Evolutionary conservation across 805 yeast genomes (phyloP), one percentile per base, ranked within the genome.

Genomic region (Candida boleticola): DNA sequence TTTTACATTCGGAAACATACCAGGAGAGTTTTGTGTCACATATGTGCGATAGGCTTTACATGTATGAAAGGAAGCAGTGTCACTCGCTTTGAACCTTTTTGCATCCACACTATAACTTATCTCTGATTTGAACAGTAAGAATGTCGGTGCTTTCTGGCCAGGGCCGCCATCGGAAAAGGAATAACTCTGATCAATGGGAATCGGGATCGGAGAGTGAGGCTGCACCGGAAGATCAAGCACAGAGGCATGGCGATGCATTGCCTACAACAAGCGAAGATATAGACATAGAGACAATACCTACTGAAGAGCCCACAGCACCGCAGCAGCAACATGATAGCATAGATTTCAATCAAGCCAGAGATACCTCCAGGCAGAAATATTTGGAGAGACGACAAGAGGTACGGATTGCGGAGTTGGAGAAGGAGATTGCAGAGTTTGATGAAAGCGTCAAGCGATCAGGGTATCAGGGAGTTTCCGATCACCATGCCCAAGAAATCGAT

Each of bases 361-460:
- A 48, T 26, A 22, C 36, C 3, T 60, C 63, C 10, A 41, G 61
- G 23, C 48, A 43, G 29, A 42, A 52, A n/a, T 58, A 58, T 38
- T 45, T 58, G 10, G 32, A 50, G 30, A 50, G 53, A 19, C 38
- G 64, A 31, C 56, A 58, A 34, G 43, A 45, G 16, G 32, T 45
- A 23, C 57, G 58, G 33, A 29, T 58, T 4, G 29, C 36, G 13
- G 55, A 57, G 36, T 39, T 57, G 10, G 46, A 49, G n/a, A 14
- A 34, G 13, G 51, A 58, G 37, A 37, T 60, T 2, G 36, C 39
- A 3, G 44, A 39, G 9, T 48, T 27, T 29, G 36, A 43, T 38
- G 39, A 29, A 32, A 13, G 36, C 33, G 29, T 23, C 19, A 30
- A 22, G 42, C 48, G 26, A n/a, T 17, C 11, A 18, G 9, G 17